Conservation (phyloP, 768 basidiomycete genomes). For the Austroboletus eburneus region DNA sequence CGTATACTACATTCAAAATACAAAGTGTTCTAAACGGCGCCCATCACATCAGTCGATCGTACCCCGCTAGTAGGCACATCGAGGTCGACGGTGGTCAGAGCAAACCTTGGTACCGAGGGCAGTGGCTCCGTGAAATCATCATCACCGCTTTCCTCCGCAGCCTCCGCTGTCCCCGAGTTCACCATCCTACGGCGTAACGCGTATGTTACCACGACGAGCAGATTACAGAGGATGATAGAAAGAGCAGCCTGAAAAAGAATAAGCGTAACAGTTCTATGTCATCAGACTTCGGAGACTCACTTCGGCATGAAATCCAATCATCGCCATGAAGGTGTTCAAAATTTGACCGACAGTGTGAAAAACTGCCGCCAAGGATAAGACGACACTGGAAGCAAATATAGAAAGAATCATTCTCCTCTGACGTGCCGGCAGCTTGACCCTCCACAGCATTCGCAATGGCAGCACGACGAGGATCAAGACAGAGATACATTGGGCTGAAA, state of each 20-base stretch:
- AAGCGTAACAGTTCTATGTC: not conserved
- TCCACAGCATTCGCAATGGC: constrained; percentile 15
- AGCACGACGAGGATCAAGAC: constrained; percentile 12
- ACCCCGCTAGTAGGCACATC: not conserved
- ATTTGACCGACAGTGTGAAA: constrained; percentile 7
- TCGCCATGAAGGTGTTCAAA: not conserved
- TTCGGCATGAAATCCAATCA: constrained; percentile 1
- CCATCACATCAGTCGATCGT: no score
- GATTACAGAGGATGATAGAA: constrained; percentile 9
- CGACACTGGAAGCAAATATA: constrained; percentile 13
- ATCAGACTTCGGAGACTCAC: not conserved
- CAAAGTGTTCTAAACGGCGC: no score
- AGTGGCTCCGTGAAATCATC: constrained; percentile 6
- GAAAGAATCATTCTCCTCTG: constrained; percentile 18
- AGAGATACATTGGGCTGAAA: constrained; percentile 7
- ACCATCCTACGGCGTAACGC: not conserved
- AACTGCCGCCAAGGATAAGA: constrained; percentile 10
- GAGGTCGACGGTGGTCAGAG: constrained; percentile 7
- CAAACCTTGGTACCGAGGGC: not conserved
- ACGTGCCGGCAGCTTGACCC: constrained; percentile 9
- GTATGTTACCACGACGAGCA: constrained; percentile 12
- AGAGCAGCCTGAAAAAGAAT: constrained; percentile 1
- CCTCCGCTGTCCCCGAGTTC: not conserved
- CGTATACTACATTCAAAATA: no score
- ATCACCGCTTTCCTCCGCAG: not conserved